Evolutionary conservation across 345 rosid species (phyloP), one percentile per base, ranked within the genome.

Genomic region (Mangifera indica): DNA sequence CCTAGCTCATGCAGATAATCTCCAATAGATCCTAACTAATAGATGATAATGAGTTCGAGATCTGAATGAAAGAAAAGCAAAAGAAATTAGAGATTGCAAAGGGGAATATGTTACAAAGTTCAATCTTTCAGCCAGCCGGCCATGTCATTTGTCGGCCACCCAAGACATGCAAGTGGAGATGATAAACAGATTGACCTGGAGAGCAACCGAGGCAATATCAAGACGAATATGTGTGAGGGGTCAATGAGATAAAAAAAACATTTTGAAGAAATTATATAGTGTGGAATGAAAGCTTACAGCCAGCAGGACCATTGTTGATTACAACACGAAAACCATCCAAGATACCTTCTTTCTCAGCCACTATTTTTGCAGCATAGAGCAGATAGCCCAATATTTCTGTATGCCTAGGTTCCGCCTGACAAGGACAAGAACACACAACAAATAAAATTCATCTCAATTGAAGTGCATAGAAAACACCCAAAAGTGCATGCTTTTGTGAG

Each of bases 261-360:
- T 46, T 1, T 3, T 3, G 3, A 14, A 7, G 12, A 44, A 70
- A 32, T 40, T 66, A 69, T 20, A 24, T 53, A 46, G 15, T 44
- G 69, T 29, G 49, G 80, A 7, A 69, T 25, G 68, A 42, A 45
- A 65, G 82, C 96, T 91, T 85, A 89, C 98, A 88, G 53, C 87
- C 99, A 66, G 52, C 74, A 11, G 86, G 88, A 29, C 98, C 99
- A 45, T 80, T 89, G 89, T 95, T 93, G 80, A 96, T 89, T 51
- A 93, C 99, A 64, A 95, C 92, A 57, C 97, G 97, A 72, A 92
- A 95, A 32, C 98, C 93, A 10, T 92, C 92, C 1, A 81, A 62
- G 74, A 93, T 89, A 17, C 98, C 99, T 82, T 95, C 99, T 72
- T 83, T 91, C 75, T 92, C 97, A 45, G 99, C 99, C 73, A 91